Base-by-base conservation (phyloP, 306 rosid species). In the Cucurbita moschata region DNA sequence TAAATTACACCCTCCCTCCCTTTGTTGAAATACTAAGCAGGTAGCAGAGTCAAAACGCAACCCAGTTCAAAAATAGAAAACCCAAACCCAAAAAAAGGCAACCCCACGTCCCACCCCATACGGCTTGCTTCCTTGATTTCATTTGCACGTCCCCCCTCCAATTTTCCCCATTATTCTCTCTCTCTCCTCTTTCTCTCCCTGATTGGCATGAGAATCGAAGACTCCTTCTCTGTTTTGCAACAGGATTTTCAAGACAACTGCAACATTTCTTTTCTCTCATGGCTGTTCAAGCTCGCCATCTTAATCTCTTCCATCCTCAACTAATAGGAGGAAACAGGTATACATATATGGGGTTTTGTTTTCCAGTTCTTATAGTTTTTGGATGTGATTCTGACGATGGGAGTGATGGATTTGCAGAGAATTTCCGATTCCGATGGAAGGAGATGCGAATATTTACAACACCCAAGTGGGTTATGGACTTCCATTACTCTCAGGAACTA, bases 241-340 rank as follows among this genome's bases (percentile, higher is more conserved):
- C 39, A 4, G 54, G 5, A 13, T 60, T 14, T 7, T 6, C 66
- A 60, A 23, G 2, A 14, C 8, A 50, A 50, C 5, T 4, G 9
- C 61, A 3, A 8, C 35, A 58, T 6, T 12, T 58, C 65, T 5
- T 7, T 7, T 38, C 68, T 62, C 68, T 39, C 83, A 90, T 93
- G 97, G 97, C 98, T 60, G 98, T 93, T 44, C 89, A 90, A 78
- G 92, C 98, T 81, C 85, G 85, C 66, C 92, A 86, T 74, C 92
- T 86, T 68, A 86, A 87, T 75, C 87, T 83, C 74, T 90, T 88
- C 77, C 80, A 82, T 51, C 76, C 96, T 67, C 96, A 90, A 62
- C 85, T 87, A 80, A 5, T 79, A 4, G 51, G 66, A 81, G 51
- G 70, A 81, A 89, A 82, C 82, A 75, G 96, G 98, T 93, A 81